A percentile compares a stretch with the other conserved stretches of the same genome.
Conservation (phyloP, 2,329 filamentous ascomycete species). For the Colletotrichum lentis region DNA sequence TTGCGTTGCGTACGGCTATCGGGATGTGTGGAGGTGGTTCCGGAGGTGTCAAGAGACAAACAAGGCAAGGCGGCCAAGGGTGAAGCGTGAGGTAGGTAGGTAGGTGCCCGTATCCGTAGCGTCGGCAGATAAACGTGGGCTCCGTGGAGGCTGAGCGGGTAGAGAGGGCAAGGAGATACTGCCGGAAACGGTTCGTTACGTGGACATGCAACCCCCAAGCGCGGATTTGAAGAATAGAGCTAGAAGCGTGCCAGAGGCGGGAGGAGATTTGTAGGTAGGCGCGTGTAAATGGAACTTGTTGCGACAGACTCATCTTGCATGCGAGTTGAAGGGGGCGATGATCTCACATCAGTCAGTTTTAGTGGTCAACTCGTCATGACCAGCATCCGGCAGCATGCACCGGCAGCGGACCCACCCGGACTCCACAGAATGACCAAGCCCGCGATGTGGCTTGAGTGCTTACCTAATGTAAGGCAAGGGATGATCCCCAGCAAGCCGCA, state of each 20-base stretch:
- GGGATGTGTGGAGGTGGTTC: conserved; percentile 30
- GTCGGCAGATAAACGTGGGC: conserved; percentile 18
- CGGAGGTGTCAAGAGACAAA: background rate
- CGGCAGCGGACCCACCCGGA: background rate
- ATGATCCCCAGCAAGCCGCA: too few species aligned
- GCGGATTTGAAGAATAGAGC: conserved; percentile 22
- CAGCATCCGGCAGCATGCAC: conserved; percentile 25
- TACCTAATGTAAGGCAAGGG: background rate
- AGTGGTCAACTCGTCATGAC: conserved; percentile 34
- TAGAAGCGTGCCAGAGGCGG: conserved; percentile 24
- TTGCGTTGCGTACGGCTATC: conserved; percentile 30
- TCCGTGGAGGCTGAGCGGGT: conserved; percentile 23
- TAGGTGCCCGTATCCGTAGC: background rate
- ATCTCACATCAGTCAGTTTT: conserved; percentile 7
- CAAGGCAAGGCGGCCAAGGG: background rate
- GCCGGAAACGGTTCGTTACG: background rate
- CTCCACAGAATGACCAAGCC: conserved; percentile 30
- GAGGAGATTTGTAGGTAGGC: conserved; percentile 23
- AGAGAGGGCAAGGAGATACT: conserved; percentile 6
- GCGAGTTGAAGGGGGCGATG: conserved; percentile 24
- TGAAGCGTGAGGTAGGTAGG: background rate
- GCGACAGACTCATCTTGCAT: conserved; percentile 27
- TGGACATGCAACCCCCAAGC: conserved; percentile 14
- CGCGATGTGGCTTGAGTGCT: conserved; percentile 23
- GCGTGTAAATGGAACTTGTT: conserved; percentile 25